A percentile compares a stretch with the other conserved stretches of the same genome.
These are phyloP conservation scores for Candida qinlingensis DNA, from an alignment of 805 yeast genomes.

Conservation along the genomic window DNA sequence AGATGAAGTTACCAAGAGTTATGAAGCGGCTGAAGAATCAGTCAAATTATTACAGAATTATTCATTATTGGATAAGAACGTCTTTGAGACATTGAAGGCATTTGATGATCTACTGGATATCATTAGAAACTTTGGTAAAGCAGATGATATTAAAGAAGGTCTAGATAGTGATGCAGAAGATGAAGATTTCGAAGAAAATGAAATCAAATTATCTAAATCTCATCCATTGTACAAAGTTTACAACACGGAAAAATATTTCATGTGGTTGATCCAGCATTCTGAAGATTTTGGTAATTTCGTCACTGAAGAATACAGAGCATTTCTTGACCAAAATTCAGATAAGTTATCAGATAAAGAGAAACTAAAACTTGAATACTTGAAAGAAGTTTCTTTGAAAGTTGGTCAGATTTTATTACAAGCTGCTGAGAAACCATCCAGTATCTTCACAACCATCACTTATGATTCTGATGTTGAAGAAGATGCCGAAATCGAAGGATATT, in stretches of 20 bases:
- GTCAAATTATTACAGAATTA: conserved; percentile 22
- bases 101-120: conserved; percentile 67
- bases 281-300: conserved; percentile 19
- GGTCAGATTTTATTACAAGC: conserved; percentile 63
- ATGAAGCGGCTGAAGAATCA: conserved; percentile 37
- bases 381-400: conserved; percentile 41
- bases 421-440: conserved; percentile 55
- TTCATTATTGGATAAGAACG: conserved; percentile 34
- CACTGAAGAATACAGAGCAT: conserved; percentile 8
- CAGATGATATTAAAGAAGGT: conserved; percentile 46
- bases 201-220: conserved; percentile 32
- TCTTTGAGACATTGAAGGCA: conserved; percentile 48
- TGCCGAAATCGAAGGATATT: conserved; percentile 19
- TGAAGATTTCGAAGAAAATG: conserved; percentile 30
- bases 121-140: conserved; percentile 58
- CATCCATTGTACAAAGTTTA: conserved; percentile 52
- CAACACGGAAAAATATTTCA: conserved; percentile 38
- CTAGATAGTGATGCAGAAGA: conserved; percentile 53
- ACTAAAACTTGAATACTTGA: conserved; percentile 26
- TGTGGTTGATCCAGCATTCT: conserved; percentile 38
- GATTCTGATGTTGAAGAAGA: conserved; percentile 43
- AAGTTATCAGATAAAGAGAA: conserved; percentile 13
- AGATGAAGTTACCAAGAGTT: conserved; percentile 41
- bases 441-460: conserved; percentile 52
- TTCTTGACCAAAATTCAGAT: conserved; percentile 9